Evolutionary conservation across 164 flowering plant genomes (phyloP).

Genomic region (Saururus chinensis): DNA sequence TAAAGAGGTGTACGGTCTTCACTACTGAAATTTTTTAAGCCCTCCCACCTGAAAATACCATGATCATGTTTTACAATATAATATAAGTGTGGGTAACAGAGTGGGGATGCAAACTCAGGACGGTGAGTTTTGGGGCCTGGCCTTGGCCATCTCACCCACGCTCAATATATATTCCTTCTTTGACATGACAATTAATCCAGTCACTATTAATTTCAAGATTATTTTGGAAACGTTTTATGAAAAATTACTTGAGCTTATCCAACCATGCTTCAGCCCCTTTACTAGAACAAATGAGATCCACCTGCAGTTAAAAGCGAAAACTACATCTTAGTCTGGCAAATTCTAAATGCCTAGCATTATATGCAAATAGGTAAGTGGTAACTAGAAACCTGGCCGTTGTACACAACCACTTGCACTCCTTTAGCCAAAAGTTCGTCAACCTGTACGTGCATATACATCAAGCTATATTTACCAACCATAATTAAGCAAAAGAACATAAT

Average conservation of each 20-base stretch:
- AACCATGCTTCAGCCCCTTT: slow-evolving; percentile 89
- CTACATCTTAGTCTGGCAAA: too few species aligned
- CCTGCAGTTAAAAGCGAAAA: slow-evolving; percentile 24
- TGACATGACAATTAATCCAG: too few species aligned
- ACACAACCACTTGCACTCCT: slow-evolving; percentile 74
- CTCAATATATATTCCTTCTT: too few species aligned
- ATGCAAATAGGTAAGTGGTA: background rate
- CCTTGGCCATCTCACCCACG: too few species aligned
- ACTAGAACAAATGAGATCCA: slow-evolving; percentile 83
- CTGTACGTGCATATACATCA: slow-evolving; percentile 18
- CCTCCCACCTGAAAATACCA: slow-evolving; percentile 17
- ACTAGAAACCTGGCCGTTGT: slow-evolving; percentile 66
- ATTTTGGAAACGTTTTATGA: background rate
- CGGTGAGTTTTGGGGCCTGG: too few species aligned
- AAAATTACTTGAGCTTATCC: slow-evolving; percentile 63
- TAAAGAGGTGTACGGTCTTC: slow-evolving; percentile 11
- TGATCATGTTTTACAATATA: too few species aligned
- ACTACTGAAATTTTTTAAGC: slow-evolving; percentile 11
- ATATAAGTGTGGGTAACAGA: too few species aligned
- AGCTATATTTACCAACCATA: background rate
- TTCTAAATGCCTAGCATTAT: too few species aligned
- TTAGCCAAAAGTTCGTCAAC: slow-evolving; percentile 68
- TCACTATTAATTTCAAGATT: background rate
- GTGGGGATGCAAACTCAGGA: too few species aligned
- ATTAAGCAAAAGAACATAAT: background rate